Base-by-base conservation (phyloP, 371 early-diverging fungal species). In the Globomyces sp. region DNA sequence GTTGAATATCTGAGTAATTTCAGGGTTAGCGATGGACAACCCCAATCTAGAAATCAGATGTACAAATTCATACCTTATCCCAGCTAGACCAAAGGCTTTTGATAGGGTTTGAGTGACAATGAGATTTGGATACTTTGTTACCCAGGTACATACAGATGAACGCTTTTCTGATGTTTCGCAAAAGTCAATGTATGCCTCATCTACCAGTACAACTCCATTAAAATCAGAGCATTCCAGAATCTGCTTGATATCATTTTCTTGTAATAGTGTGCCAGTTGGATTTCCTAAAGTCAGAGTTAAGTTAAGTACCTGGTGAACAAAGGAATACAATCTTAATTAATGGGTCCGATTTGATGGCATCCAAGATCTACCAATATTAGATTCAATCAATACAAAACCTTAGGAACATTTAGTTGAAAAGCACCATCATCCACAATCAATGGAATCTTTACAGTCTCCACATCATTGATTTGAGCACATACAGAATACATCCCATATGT, bases 401-500 rank as follows among this genome's bases (percentile, higher is more conserved):
- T 81, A 9, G 88, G 87, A 3, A 87, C 79, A 46, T 89, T 76
- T 67, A 96, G 79, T 71, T 94, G 94, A 81, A 92, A 98, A 42
- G 61, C 47, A 11, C 87, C 86, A 57, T 83, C 80, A 43, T 88
- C 88, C 8, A 91, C 88, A 66, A 86, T 76, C 57, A 98, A 77
- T 39, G 85, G 86, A 36, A 92, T 91, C 68, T 90, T 89, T 58
- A 92, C 89, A 43, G 96, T 88, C 57, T 74, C 80, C 0, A 95
- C 93, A 75, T 98, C 98, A 74, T 99, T 97, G 75, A 94, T 88
- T 70, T 91, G 87, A 48, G 96, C 96, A 62, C 85, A 88, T 11
- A 95, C 95, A 11, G 85, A 81, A 81, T 99, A 99, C 99, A 99
- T 99, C 70, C 99, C 99, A 74, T 99, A 99, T 40, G 97, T 97